These are phyloP conservation scores for Ambrosiella cleistominuta DNA, from an alignment of 2,329 filamentous ascomycete genomes.

Conservation along the genomic window DNA sequence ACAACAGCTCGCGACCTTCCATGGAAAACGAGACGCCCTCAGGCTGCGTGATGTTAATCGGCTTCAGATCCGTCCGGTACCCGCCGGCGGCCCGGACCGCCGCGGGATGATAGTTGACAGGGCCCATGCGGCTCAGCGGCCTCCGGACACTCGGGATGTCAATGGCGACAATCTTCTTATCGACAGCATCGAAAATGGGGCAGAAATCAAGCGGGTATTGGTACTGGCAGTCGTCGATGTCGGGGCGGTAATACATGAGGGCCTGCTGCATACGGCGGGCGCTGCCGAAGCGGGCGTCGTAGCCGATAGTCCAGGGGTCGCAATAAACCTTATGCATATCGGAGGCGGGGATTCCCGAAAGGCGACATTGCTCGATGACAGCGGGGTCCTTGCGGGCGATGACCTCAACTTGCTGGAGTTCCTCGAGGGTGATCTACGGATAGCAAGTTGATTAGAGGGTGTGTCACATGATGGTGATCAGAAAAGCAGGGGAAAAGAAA, in stretches of 20 bases:
- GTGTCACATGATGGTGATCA: neutral
- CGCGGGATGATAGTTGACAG: constrained; percentile 65
- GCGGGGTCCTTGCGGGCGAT: constrained; percentile 60
- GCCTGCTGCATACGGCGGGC: constrained; percentile 71
- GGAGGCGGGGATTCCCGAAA: constrained; percentile 61
- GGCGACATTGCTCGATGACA: constrained; percentile 76
- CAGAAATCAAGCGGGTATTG: constrained; percentile 86
- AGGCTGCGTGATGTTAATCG: constrained; percentile 72
- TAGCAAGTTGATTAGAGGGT: constrained; percentile 11
- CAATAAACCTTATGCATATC: constrained; percentile 96
- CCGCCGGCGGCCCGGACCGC: constrained; percentile 58
- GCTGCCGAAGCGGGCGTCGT: constrained; percentile 75
- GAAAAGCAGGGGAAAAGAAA: constrained; percentile 5
- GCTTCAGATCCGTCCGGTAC: constrained; percentile 64
- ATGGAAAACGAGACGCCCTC: constrained; percentile 77
- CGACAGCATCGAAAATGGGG: constrained; percentile 73
- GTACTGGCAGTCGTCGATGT: constrained; percentile 76
- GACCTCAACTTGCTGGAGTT: constrained; percentile 63
- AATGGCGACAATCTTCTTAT: constrained; percentile 61
- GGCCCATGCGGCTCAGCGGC: constrained; percentile 51
- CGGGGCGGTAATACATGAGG: constrained; percentile 84
- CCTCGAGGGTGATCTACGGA: constrained; percentile 69
- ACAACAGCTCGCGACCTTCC: constrained; percentile 55
- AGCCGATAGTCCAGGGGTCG: constrained; percentile 91
- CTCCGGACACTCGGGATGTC: constrained; percentile 64